Percentiles rank a stretch among this genome's conserved stretches.
phyloP scores from a whole-genome alignment of 2,329 filamentous ascomycete genomes.

The Stagonosporopsis vannaccii region DNA sequence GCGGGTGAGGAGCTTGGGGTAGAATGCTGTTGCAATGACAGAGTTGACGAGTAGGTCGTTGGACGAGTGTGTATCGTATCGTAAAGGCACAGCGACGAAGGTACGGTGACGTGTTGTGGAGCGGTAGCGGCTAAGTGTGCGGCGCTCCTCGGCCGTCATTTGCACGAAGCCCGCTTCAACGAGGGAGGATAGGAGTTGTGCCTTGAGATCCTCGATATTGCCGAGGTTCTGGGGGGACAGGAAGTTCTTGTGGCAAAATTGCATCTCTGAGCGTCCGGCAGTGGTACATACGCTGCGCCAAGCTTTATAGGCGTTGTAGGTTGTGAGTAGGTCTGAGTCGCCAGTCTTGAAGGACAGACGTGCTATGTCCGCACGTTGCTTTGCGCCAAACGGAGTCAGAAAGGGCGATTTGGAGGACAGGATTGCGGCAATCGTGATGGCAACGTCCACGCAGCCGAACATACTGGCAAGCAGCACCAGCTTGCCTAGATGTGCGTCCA shows the following conservation, averaged over 20 bases:
- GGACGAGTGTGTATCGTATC: conserved; percentile 76
- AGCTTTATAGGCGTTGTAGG: conserved; percentile 89
- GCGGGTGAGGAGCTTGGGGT: conserved; percentile 86
- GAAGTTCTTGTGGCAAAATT: conserved; percentile 95
- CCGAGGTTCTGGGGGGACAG: conserved; percentile 85
- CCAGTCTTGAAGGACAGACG: conserved; percentile 80
- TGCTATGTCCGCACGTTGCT: conserved; percentile 80
- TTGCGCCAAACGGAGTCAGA: conserved; percentile 82
- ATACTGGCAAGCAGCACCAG: conserved; percentile 85
- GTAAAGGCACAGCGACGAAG: conserved; percentile 83
- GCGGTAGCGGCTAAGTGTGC: conserved; percentile 71
- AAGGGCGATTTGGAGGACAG: conserved; percentile 96
- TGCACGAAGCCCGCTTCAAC: conserved; percentile 84
- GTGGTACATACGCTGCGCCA: conserved; percentile 86
- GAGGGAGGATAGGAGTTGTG: conserved; percentile 83
- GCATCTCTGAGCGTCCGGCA: conserved; percentile 75
- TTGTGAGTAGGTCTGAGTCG: conserved; percentile 89
- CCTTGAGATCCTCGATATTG: conserved; percentile 95
- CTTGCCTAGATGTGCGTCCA: conserved; percentile 95
- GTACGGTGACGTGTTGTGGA: conserved; percentile 71
- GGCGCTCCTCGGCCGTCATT: conserved; percentile 75
- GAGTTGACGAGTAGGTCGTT: conserved; percentile 82
- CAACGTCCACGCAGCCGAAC: conserved; percentile 90
- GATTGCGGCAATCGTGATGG: conserved; percentile 89
- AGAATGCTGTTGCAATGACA: conserved; percentile 92